Conservation (phyloP, 2,329 filamentous ascomycete species). For the Fusarium tupiense region DNA sequence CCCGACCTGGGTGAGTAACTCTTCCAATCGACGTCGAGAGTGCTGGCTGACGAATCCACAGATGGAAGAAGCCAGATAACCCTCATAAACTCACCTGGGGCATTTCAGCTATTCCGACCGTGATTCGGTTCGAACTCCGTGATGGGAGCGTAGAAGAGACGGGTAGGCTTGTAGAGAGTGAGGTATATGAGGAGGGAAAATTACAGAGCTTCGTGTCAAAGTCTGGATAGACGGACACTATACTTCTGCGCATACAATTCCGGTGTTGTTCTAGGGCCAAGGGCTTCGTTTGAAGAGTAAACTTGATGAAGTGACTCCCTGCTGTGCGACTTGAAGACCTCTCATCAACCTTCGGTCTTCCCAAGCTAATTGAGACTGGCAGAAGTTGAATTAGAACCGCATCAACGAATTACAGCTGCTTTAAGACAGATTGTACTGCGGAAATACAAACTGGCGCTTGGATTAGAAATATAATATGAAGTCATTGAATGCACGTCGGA, state of each 20-base stretch:
- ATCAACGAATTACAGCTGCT: too few species aligned
- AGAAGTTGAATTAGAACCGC: fast-evolving
- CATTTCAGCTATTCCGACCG: not conserved
- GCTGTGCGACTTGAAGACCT: too few species aligned
- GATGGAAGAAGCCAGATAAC: not conserved
- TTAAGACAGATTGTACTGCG: fast-evolving
- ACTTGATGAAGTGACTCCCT: too few species aligned
- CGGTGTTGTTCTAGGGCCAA: too few species aligned
- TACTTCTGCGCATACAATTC: too few species aligned
- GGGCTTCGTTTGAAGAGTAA: too few species aligned
- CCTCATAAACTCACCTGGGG: not conserved
- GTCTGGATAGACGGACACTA: too few species aligned
- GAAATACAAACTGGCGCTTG: too few species aligned
- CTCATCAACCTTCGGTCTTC: too few species aligned
- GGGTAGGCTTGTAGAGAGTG: not conserved
- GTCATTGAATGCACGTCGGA: too few species aligned
- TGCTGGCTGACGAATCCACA: not conserved
- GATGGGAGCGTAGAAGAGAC: not conserved
- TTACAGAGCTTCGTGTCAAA: not conserved
- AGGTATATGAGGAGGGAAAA: not conserved
- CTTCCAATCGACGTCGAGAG: not conserved
- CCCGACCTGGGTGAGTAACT: not conserved
- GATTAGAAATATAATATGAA: too few species aligned
- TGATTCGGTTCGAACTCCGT: not conserved
- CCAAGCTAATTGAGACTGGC: too few species aligned